Base-by-base conservation (phyloP, 2,329 filamentous ascomycete genomes). In the Hawksworthiomyces lignivorus region DNA sequence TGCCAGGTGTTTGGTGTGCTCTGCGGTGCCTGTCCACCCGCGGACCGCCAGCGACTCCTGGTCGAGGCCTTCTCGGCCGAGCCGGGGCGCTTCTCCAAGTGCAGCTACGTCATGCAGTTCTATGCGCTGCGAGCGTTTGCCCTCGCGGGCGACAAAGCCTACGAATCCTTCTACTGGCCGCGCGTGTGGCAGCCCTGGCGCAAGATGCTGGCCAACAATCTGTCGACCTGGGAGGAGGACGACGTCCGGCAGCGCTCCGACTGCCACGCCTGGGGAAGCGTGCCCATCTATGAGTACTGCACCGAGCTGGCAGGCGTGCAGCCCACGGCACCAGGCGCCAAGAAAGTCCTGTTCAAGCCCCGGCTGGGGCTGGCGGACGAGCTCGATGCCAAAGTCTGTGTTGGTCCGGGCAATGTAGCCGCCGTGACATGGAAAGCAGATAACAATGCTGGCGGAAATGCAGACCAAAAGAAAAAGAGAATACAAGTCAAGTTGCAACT, bases 231-330 rank as follows among this genome's bases (percentile, higher is more conserved):
- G 63, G 59, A 61, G 32, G 64, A 68, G 40, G 63, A 67, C 37
- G 57, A 62, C 42, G 63, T 67, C 5, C 50, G 59, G 3, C 62
- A 64, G 45, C 56, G 64, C 5, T 66, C 62, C 2, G 64, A 68
- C 47, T 68, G 64, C 37, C 64, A 68, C 52, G 63, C 64, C 3
- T 67, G 62, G 64, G 61, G 63, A 2, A 62, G 61, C 42, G 61
- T 64, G 14, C 63, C 63, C 0, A 52, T 68, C 4, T 66, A 66
- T 38, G 64, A 67, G 43, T 66, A 57, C 29, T 61, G 56, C 24
- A 58, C 58, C 8, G 64, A 67, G 48, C 9, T 67, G 38, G 45
- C 52, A 22, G 52, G 52, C 33, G 43, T 54, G 2, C 45, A 43
- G 4, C 38, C 36, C 7, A 32, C 41, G 14, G 40, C 38, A 3